Evolutionary conservation across 768 basidiomycete genomes (phyloP).

Genomic region (Jaapia argillacea): DNA sequence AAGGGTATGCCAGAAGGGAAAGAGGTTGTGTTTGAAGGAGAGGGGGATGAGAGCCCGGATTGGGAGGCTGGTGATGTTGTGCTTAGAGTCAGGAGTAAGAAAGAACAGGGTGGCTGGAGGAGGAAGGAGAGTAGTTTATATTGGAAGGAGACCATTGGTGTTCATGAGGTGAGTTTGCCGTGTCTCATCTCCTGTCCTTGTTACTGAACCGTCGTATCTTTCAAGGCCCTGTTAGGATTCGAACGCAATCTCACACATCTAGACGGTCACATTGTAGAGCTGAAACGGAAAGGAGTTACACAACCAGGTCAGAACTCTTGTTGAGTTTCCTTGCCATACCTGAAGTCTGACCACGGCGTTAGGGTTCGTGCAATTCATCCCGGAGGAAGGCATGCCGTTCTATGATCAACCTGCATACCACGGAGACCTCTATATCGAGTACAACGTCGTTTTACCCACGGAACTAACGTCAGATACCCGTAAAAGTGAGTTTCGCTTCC

Average conservation of each 20-base stretch:
- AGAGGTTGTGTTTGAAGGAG: constrained; percentile 91
- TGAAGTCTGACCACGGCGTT: too few species aligned
- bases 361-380: constrained; percentile 81
- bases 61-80: constrained; percentile 95
- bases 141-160: constrained; percentile 83
- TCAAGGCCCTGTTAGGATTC: constrained; percentile 95
- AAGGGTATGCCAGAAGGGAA: constrained; percentile 90
- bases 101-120: constrained; percentile 71
- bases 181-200: neutral
- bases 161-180: constrained; percentile 70
- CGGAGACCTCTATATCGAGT: constrained; percentile 90
- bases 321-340: too few species aligned
- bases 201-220: constrained; percentile 3
- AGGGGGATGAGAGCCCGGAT: constrained; percentile 92
- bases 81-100: constrained; percentile 70
- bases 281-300: constrained; percentile 73
- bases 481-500: constrained; percentile 51
- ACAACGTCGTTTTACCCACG: constrained; percentile 81
- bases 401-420: constrained; percentile 39
- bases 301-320: constrained; percentile 66
- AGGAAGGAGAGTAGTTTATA: constrained; percentile 88
- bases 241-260: constrained; percentile 85
- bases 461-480: constrained; percentile 57
- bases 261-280: constrained; percentile 70
- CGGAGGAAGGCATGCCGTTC: constrained; percentile 85